Evolutionary conservation across 768 basidiomycete genomes (phyloP).

Genomic region (Macrolepiota dolichaula): DNA sequence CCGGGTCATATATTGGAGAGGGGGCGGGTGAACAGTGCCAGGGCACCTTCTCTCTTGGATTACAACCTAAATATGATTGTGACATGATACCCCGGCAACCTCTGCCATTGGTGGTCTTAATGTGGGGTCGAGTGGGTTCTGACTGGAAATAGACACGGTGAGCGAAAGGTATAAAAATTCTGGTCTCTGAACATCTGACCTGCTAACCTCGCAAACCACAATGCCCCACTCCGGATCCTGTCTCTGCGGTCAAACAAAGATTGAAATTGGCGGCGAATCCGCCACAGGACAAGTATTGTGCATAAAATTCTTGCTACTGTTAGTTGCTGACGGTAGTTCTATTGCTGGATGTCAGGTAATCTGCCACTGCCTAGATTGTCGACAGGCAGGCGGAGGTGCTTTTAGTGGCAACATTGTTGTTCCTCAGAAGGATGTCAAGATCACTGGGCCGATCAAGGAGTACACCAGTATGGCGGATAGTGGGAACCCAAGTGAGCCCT

Average conservation of each 20-base stretch:
- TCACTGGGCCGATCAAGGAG: conserved; percentile 27
- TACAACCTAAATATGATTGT: not conserved
- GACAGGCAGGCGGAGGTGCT: conserved; percentile 30
- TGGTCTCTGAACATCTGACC: too few species aligned
- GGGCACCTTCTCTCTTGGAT: not conserved
- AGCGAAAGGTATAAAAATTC: not conserved
- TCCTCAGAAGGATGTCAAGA: conserved; percentile 26
- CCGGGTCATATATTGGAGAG: too few species aligned
- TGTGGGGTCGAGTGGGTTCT: not conserved
- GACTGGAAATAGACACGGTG: not conserved
- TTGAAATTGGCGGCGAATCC: conserved; percentile 20
- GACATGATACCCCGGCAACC: not conserved
- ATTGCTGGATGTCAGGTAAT: conserved; percentile 18
- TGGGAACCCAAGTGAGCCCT: conserved; percentile 31
- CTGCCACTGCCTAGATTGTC: conserved; percentile 35
- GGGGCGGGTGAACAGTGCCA: not conserved
- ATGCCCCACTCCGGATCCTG: conserved; percentile 23
- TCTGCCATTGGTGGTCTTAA: not conserved
- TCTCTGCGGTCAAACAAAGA: conserved; percentile 30
- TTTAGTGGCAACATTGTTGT: conserved; percentile 34
- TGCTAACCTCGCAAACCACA: not conserved
- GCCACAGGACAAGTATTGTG: conserved; percentile 23
- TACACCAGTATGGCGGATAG: conserved; percentile 24
- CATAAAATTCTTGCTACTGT: not conserved
- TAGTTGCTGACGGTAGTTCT: not conserved